phyloP scores from a whole-genome alignment of 306 rosid species.

The Spatholobus suberectus region DNA sequence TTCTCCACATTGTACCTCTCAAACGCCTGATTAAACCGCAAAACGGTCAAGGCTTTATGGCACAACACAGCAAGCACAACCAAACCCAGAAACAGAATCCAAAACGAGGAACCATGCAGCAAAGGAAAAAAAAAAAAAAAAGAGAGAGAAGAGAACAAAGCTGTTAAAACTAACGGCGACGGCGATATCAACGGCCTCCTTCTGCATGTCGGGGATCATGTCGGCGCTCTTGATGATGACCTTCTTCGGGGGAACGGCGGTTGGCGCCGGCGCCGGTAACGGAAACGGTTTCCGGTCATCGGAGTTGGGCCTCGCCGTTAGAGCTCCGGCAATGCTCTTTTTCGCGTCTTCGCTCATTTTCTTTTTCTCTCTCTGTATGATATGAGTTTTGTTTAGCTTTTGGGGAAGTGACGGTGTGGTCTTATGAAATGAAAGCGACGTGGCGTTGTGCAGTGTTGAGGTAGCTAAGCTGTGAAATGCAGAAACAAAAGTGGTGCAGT shows the following conservation, averaged over 20 bases:
- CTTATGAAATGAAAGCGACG: constrained; percentile 14
- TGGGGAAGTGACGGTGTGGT: neutral
- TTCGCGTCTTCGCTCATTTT: constrained; percentile 71
- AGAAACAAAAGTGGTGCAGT: neutral
- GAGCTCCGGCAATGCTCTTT: constrained; percentile 63
- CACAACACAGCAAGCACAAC: neutral
- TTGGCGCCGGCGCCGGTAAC: constrained; percentile 46
- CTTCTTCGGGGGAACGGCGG: constrained; percentile 52
- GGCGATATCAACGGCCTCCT: constrained; percentile 85
- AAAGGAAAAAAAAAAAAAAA: neutral
- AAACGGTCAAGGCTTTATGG: constrained; percentile 29
- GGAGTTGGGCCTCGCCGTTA: constrained; percentile 51
- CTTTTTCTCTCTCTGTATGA: neutral
- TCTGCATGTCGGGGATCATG: constrained; percentile 80
- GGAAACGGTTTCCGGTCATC: constrained; percentile 56
- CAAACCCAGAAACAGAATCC: constrained; percentile 37
- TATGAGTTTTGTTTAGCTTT: neutral
- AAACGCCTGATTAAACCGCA: constrained; percentile 64
- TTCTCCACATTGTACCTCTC: constrained; percentile 78
- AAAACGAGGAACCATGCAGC: neutral
- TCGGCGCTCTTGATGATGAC: constrained; percentile 86
- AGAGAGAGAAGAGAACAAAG: neutral
- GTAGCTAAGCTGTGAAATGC: neutral
- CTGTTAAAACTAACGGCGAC: constrained; percentile 61
- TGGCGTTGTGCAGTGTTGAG: neutral